Conservation (phyloP, 257 asterid species). For the Ilex aquifolium region DNA sequence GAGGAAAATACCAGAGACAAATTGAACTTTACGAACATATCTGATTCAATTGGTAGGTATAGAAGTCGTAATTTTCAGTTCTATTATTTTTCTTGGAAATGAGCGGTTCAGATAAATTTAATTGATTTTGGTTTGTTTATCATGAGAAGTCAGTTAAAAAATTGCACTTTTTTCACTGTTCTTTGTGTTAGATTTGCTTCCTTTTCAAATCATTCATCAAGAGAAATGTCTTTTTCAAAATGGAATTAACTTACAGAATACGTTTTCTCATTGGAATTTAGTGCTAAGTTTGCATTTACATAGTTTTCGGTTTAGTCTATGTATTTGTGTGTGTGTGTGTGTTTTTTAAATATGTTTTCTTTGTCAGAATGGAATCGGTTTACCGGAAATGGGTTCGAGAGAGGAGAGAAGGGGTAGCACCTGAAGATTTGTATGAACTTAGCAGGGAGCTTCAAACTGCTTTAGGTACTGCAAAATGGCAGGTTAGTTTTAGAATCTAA, state of each 20-base stretch:
- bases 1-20: not conserved
- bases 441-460: conserved; percentile 79
- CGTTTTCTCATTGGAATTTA: conserved; percentile 12
- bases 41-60: too few relatives aligned
- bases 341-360: not conserved
- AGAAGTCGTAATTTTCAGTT: too few relatives aligned
- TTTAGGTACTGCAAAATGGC: conserved; percentile 93
- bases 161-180: not conserved
- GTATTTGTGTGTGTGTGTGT: too few relatives aligned
- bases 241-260: conserved; percentile 75
- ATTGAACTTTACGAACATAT: too few relatives aligned
- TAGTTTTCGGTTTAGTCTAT: too few relatives aligned
- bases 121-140: too few relatives aligned
- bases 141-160: too few relatives aligned
- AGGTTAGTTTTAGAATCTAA: conserved; percentile 34
- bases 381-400: conserved; percentile 69
- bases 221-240: conserved; percentile 30
- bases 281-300: too few relatives aligned
- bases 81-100: too few relatives aligned
- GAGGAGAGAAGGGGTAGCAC: conserved; percentile 46
- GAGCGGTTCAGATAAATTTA: too few relatives aligned
- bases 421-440: conserved; percentile 55
- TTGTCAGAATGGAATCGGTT: conserved; percentile 84
- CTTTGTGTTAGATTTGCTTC: not conserved
- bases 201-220: not conserved